Evolutionary conservation across 2,329 filamentous ascomycete species (phyloP), one percentile per base, ranked within the genome.

Genomic region (Ophiostoma quercus): DNA sequence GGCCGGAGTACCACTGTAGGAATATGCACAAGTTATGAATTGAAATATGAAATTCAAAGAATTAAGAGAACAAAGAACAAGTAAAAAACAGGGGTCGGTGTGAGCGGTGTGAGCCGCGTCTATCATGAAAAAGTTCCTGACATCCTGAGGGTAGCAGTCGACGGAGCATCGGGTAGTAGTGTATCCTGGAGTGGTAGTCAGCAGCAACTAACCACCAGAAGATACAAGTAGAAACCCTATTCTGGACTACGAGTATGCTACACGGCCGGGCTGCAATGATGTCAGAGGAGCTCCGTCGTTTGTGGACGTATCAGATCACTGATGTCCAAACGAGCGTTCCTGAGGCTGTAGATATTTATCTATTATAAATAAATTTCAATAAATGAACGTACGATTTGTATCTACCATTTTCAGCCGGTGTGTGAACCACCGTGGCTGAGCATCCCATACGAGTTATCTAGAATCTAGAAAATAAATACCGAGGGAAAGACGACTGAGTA

Each of bases 91-190:
- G n/a, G 51, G 51, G n/a, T 25, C 5, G 51, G 51, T 57, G 51
- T 25, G 51, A 11, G 51, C 22, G 51, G 51, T 57, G 51, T 22
- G 22, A 57, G 22, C 51, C n/a, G 51, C 51, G 51, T 57, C 51
- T 25, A 57, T 57, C 51, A 57, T 57, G 51, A 57, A 57, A 57
- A 57, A 57, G 51, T 25, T 29, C 51, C 47, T 51, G 47, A 51
- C 47, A 51, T 51, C 16, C 14, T 22, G 47, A 51, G 19, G 47
- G 47, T 51, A 51, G 47, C 47, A 51, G 47, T 19, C 2, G 16
- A 51, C 12, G 43, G 14, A 14, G 6, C 12, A 41, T 14, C 12
- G 12, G 8, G 39, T 41, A 41, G 39, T 41, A 41, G 7, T 41
- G 12, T 41, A 14, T 39, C 8, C 1, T 41, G 12, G 9, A 41